Evolutionary conservation across 768 basidiomycete genomes (phyloP).

Genomic region (Myochromella boudieri): DNA sequence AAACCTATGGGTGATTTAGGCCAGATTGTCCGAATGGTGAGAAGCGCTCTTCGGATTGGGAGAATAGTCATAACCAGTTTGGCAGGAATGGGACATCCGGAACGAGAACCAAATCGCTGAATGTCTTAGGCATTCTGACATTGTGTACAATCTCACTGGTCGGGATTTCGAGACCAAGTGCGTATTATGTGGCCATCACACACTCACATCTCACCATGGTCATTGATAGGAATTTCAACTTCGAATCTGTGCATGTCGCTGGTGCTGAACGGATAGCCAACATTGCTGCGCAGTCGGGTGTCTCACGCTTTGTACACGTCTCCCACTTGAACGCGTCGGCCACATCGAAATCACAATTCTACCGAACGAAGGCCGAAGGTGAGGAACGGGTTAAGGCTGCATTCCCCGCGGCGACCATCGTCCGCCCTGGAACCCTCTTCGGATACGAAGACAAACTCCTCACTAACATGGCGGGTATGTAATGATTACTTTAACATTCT

Average conservation of each 20-base stretch:
- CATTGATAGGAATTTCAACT: slow-evolving; percentile 79
- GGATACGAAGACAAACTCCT: slow-evolving; percentile 96
- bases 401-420: slow-evolving; percentile 85
- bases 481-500: slow-evolving; percentile 9
- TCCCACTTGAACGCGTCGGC: slow-evolving; percentile 91
- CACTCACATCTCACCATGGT: slow-evolving; percentile 5
- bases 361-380: slow-evolving; percentile 86
- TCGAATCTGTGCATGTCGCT: slow-evolving; percentile 73
- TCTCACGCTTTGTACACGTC: slow-evolving; percentile 87
- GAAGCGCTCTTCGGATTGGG: slow-evolving; percentile 10
- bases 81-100: slow-evolving; percentile 93
- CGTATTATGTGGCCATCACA: slow-evolving; percentile 20
- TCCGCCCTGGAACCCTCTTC: slow-evolving; percentile 82
- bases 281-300: slow-evolving; percentile 73
- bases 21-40: slow-evolving; percentile 92
- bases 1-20: slow-evolving; percentile 96
- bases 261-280: slow-evolving; percentile 87
- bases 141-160: slow-evolving; percentile 94
- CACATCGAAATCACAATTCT: slow-evolving; percentile 78
- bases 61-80: slow-evolving; percentile 1
- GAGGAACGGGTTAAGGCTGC: slow-evolving; percentile 83
- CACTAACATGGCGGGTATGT: slow-evolving; percentile 88
- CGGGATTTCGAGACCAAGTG: slow-evolving; percentile 96
- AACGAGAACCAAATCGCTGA: slow-evolving; percentile 91
- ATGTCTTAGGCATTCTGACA: slow-evolving; percentile 92